phyloP scores from a whole-genome alignment of 148 eudicot genomes.

The Cornus suecica region DNA sequence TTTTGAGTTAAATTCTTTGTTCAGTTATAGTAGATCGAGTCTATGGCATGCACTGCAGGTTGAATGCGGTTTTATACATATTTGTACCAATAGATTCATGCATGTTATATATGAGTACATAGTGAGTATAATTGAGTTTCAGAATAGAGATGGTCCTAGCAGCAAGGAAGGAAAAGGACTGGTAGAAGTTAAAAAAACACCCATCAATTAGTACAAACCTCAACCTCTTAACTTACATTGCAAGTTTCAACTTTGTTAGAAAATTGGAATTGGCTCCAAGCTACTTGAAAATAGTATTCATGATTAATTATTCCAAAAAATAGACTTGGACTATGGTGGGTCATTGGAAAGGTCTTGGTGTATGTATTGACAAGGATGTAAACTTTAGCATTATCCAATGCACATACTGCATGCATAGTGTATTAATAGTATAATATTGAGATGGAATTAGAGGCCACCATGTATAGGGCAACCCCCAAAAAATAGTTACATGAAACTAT shows the following conservation, averaged over 20 bases:
- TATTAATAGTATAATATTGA: background rate
- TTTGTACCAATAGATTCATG: no score
- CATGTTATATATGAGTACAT: background rate
- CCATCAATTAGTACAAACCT: background rate
- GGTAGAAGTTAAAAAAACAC: constrained; percentile 13
- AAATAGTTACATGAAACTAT: background rate
- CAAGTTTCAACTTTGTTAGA: background rate
- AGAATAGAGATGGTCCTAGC: background rate
- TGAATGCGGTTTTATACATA: background rate
- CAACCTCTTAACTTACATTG: background rate
- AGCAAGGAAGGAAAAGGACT: background rate
- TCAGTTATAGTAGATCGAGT: background rate
- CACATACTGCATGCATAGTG: no score
- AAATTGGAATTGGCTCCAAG: background rate
- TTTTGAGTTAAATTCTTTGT: background rate
- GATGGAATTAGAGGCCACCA: background rate
- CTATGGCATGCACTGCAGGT: background rate
- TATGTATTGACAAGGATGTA: background rate
- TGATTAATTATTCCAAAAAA: no score
- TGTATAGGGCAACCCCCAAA: background rate
- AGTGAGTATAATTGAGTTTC: background rate
- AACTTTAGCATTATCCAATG: background rate
- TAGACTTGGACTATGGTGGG: background rate
- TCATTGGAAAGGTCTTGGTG: background rate
- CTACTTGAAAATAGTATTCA: background rate